Evolutionary conservation across 345 rosid genomes (phyloP), one percentile per base, ranked within the genome.

Genomic region (Limnanthes douglasii): DNA sequence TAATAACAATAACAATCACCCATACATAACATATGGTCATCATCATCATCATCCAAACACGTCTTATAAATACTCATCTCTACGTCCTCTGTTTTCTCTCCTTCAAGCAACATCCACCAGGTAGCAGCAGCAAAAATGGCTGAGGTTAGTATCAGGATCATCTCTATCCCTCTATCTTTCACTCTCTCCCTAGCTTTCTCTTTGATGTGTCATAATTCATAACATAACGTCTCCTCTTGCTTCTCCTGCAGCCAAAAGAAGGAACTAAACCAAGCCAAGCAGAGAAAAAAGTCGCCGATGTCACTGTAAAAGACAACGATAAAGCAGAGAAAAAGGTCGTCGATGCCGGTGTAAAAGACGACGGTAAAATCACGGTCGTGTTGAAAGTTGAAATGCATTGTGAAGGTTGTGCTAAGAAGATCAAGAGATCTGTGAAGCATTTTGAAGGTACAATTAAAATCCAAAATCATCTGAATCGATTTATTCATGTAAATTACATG

Each of bases 371-470:
- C 21, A 31, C 66, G 32, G 66, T 67, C 51, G 75, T 83, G 15
- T 47, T 71, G 70, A 83, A 74, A 65, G 45, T 56, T 43, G 82
- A 79, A 37, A 56, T 90, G 69, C 95, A 79, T 68, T 90, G 98
- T 19, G 86, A 83, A 37, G 95, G 92, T 10, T 90, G 98, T 26
- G 94, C 92, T 15, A 79, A 74, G 70, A 79, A 68, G 46, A 51
- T 88, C 53, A 52, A 38, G 36, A 72, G 68, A 8, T 18, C 47
- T 4, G 42, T 68, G 36, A 78, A 61, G 19, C 34, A 46, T 15
- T 47, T 39, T 11, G 62, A 53, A 24, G 96, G 98, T 90, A 65
- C 33, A 50, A 10, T 2, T 18, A 31, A 5, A 22, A 16, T 15
- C 2, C 22, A 39, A 12, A 23, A 6, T 18, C 40, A 5, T 8